Evolutionary conservation across 441 rosid species (phyloP), one percentile per base, ranked within the genome.

Genomic region (Geranium incanum): DNA sequence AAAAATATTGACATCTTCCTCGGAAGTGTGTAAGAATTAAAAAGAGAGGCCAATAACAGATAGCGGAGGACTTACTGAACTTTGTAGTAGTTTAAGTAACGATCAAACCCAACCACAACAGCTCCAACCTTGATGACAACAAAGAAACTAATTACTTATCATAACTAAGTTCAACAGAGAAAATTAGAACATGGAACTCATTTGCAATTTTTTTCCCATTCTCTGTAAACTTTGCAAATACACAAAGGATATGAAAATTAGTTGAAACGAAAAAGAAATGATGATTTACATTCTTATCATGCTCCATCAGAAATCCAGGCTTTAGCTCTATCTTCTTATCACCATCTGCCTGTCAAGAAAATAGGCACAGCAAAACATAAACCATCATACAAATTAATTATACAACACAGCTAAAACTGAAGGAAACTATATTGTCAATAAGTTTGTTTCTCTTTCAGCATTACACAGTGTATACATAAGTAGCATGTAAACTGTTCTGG

Each of bases 51-150:
- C 1, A 59, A 59, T 59, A 16, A 16, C 64, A 48, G 69, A 16
- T 13, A 21, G 0, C 16, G 28, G 50, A 16, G 52, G 71, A 77
- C 86, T 74, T 83, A 89, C 91, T 89, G 94, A 64, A 89, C 75
- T 81, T 89, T 89, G 84, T 84, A 87, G 86, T 89, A 89, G 79
- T 87, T 89, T 78, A 89, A 87, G 75, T 81, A 84, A 41, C 94
- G 88, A 78, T 87, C 91, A 70, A 89, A 89, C 77, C 94, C 91
- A 83, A 89, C 94, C 59, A 89, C 94, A 52, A 89, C 94, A 78
- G 94, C 94, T 64, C 94, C 94, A 13, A 89, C 94, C 94, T 89
- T 73, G n/a, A 72, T 19, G 60, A 5, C 33, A 82, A 70, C 38
- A 72, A 69, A 71, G 67, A 76, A 75, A 70, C 62, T 65, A 76